Evolutionary conservation across 257 asterid genomes (phyloP).

Genomic region (Solanum sejunctum): DNA sequence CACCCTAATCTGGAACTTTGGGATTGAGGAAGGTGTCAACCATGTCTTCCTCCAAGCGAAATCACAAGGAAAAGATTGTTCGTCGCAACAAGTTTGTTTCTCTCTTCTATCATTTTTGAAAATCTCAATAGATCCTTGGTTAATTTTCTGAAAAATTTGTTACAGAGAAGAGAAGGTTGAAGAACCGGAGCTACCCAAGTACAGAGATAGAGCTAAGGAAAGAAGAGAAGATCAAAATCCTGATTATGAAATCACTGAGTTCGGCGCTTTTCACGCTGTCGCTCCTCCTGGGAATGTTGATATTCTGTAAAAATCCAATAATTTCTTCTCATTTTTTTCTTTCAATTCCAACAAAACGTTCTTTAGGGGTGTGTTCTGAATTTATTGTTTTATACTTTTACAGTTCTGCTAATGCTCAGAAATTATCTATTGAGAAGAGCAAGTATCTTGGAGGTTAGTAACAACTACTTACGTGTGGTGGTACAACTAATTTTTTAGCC

Average conservation of each 20-base stretch:
- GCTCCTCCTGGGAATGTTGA: conserved; percentile 96
- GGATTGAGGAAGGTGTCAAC: background rate
- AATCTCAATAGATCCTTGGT: background rate
- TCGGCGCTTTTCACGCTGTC: conserved; percentile 86
- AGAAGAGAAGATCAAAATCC: conserved; percentile 97
- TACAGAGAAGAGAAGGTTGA: conserved; percentile 81
- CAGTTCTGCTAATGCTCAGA: conserved; percentile 88
- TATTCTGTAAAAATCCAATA: conserved; percentile 27
- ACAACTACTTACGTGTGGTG: background rate
- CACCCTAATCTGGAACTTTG: background rate
- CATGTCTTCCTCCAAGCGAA: background rate
- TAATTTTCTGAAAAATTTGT: background rate
- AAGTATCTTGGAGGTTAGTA: conserved; percentile 92
- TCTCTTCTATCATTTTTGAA: background rate
- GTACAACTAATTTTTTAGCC: background rate
- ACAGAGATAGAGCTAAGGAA: conserved; percentile 93
- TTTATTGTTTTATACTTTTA: background rate
- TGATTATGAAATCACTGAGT: conserved; percentile 74
- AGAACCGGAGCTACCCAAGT: conserved; percentile 73
- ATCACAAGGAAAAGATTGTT: background rate
- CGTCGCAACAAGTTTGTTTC: background rate
- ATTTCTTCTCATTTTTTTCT: background rate
- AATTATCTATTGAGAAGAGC: conserved; percentile 97
- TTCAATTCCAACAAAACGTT: too few relatives aligned
- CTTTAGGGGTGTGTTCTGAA: background rate